These are phyloP conservation scores for Saccharomycopsis microspora DNA, from an alignment of 805 yeast genomes.

Conservation along the genomic window DNA sequence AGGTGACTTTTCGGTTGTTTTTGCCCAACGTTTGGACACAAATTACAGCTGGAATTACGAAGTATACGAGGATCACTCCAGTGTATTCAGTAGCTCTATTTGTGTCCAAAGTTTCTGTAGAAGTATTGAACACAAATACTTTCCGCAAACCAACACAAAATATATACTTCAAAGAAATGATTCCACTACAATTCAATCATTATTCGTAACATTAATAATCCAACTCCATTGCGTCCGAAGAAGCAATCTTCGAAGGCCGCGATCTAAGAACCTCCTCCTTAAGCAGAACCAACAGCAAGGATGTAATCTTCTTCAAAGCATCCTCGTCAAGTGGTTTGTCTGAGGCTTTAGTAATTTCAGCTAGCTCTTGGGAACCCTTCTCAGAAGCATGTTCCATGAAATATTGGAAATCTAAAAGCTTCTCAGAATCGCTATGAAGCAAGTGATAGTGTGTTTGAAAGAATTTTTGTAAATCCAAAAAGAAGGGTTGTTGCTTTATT, in stretches of 20 bases:
- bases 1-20: no score
- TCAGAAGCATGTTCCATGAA: neutral
- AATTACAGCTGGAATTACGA: no score
- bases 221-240: conserved; percentile 7
- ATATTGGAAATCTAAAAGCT: conserved; percentile 2
- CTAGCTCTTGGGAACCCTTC: neutral
- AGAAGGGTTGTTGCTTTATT: neutral
- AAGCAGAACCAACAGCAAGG: conserved; percentile 4
- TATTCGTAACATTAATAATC: conserved; percentile 3
- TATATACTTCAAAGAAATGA: neutral
- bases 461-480: neutral
- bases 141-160: neutral
- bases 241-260: neutral
- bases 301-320: neutral
- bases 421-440: conserved; percentile 4
- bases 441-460: conserved; percentile 1
- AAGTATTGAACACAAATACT: no score
- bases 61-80: no score
- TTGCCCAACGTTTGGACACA: no score
- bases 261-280: conserved; percentile 9
- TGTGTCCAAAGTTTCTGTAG: no score
- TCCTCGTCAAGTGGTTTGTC: neutral
- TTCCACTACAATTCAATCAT: neutral
- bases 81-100: no score
- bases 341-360: neutral